A percentile compares a stretch with the other conserved stretches of the same genome.
These are phyloP conservation scores for Lumnitzera racemosa DNA, from an alignment of 345 rosid species.

Conservation along the genomic window DNA sequence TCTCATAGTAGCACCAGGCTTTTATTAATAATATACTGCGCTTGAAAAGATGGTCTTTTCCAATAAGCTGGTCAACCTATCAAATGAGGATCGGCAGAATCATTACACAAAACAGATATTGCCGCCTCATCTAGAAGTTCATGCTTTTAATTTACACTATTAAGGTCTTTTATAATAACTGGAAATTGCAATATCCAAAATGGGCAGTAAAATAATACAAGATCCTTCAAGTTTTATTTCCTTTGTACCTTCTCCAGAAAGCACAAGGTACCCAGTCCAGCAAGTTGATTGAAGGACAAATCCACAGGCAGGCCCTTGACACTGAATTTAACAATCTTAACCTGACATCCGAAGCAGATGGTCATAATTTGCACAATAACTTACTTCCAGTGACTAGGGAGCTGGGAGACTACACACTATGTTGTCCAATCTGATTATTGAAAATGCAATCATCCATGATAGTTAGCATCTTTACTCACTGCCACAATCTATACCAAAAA, in stretches of 20 bases:
- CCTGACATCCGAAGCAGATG: background rate
- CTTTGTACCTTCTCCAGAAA: constrained; percentile 12
- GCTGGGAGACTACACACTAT: no score
- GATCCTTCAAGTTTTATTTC: no score
- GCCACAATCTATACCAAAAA: no score
- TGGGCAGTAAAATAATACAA: no score
- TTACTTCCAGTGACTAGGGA: background rate
- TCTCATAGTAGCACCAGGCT: constrained; percentile 97
- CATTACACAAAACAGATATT: background rate
- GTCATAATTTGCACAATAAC: background rate
- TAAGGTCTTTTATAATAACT: no score
- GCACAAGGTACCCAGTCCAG: constrained; percentile 15
- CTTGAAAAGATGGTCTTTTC: constrained; percentile 78
- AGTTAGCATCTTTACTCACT: no score
- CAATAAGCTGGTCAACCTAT: constrained; percentile 59
- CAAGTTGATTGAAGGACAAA: constrained; percentile 12
- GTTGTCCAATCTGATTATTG: no score
- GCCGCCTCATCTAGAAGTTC: background rate
- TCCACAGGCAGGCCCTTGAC: constrained; percentile 12
- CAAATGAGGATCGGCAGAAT: constrained; percentile 8
- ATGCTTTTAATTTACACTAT: no score
- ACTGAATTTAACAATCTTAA: constrained; percentile 13
- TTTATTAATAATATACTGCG: constrained; percentile 68
- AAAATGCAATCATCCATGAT: no score
- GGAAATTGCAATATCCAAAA: no score